Conservation (phyloP, 202 grass and related monocot species). For the Sporobolus alterniflorus region DNA sequence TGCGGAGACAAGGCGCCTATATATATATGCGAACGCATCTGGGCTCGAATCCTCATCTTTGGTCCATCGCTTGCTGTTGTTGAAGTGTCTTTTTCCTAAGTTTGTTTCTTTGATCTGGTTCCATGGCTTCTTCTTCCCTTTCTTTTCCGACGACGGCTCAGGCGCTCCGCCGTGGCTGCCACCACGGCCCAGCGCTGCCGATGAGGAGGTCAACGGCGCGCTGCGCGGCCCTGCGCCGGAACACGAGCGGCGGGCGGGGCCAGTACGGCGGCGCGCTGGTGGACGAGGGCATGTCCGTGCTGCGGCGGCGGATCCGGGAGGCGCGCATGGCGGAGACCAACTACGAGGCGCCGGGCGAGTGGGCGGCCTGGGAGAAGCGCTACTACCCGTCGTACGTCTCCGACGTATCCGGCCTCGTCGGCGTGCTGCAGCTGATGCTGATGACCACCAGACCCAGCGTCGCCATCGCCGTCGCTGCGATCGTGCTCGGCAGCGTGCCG, state of each 20-base stretch:
- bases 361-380: conserved; percentile 82
- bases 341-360: conserved; percentile 57
- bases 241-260: conserved; percentile 24
- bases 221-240: conserved; percentile 18
- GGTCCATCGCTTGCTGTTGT: background rate
- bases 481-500: conserved; percentile 57
- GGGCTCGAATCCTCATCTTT: background rate
- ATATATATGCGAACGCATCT: conserved; percentile 24
- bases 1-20: background rate
- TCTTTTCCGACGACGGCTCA: background rate
- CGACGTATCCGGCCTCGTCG: conserved; percentile 53
- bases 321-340: conserved; percentile 50
- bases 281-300: conserved; percentile 70
- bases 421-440: conserved; percentile 58
- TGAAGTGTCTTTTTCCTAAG: background rate
- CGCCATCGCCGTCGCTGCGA: conserved; percentile 30
- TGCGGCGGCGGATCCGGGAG: conserved; percentile 67
- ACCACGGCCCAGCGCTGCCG: background rate
- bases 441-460: conserved; percentile 57
- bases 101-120: background rate
- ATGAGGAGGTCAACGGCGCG: background rate
- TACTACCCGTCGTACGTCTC: conserved; percentile 66
- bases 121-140: conserved; percentile 21
- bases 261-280: conserved; percentile 52
- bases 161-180: background rate